Percentiles rank a stretch among this genome's conserved stretches.
phyloP scores from a whole-genome alignment of 345 rosid genomes.

The Reutealis trisperma region DNA sequence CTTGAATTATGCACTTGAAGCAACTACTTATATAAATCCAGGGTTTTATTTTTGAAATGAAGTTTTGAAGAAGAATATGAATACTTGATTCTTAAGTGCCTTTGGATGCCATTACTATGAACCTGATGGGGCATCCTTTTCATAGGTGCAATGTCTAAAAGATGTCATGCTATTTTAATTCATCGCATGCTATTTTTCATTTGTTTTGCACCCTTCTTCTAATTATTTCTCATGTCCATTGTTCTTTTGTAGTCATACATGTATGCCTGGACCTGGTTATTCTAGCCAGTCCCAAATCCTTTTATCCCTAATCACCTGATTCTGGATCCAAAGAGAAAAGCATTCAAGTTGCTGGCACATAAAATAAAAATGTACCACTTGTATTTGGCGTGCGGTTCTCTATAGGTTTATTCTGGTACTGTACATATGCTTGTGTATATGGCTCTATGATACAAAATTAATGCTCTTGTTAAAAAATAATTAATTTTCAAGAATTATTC shows the following conservation, averaged over 20 bases:
- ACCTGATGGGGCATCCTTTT: neutral
- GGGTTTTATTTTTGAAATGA: neutral
- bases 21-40: neutral
- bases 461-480: too few species aligned
- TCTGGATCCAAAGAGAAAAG: neutral
- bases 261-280: neutral
- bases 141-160: neutral
- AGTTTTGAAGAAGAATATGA: neutral
- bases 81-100: neutral
- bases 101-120: neutral
- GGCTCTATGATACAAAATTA: neutral
- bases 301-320: neutral
- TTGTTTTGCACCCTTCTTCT: neutral
- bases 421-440: neutral
- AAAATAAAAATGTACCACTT: neutral
- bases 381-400: neutral
- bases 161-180: neutral
- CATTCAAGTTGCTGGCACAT: neutral
- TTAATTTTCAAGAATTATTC: neutral
- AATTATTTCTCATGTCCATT: neutral
- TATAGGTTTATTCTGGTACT: neutral
- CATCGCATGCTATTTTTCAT: neutral
- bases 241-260: neutral
- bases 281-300: neutral
- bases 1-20: neutral